phyloP scores from a whole-genome alignment of 768 basidiomycete genomes.

The Phanerochaete sordida region DNA sequence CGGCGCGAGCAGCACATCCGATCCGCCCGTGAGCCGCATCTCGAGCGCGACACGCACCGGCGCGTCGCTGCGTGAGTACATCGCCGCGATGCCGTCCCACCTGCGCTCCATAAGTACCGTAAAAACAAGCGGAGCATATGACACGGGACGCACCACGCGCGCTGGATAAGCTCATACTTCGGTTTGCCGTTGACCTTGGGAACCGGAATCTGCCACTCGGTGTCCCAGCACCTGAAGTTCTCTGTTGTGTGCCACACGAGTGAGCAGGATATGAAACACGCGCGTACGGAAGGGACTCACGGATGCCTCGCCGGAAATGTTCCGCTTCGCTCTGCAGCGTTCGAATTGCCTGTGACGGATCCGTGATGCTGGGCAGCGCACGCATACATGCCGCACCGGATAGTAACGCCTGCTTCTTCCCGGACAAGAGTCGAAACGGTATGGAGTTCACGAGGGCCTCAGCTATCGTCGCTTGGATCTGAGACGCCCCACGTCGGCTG shows the following conservation, averaged over 20 bases:
- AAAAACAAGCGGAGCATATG: neutral
- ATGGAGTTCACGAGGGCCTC: constrained; percentile 5
- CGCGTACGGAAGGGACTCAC: constrained; percentile 1
- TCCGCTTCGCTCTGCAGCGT: constrained; percentile 15
- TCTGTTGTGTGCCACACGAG: constrained; percentile 8
- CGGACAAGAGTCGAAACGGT: neutral
- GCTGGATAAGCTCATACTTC: constrained; percentile 20
- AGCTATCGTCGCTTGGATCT: constrained; percentile 4
- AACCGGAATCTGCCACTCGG: constrained; percentile 26
- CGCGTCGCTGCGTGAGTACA: constrained; percentile 11
- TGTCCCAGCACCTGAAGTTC: constrained; percentile 23
- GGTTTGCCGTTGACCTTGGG: constrained; percentile 13
- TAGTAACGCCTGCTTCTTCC: constrained; percentile 7
- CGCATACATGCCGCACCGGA: constrained; percentile 9
- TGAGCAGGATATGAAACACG: neutral
- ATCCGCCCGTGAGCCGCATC: constrained; percentile 25
- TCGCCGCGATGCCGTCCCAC: constrained; percentile 15
- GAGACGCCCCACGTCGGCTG: neutral
- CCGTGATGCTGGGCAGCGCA: constrained; percentile 8
- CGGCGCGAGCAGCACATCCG: constrained; percentile 21
- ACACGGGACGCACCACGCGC: constrained; percentile 21
- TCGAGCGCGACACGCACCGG: constrained; percentile 25
- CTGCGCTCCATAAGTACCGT: neutral
- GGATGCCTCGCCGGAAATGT: constrained; percentile 16
- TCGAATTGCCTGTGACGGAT: constrained; percentile 7